Evolutionary conservation across 73 alveolate genomes (phyloP), one percentile per base, ranked within the genome.

Genomic region (Tetrahymena thermophila): DNA sequence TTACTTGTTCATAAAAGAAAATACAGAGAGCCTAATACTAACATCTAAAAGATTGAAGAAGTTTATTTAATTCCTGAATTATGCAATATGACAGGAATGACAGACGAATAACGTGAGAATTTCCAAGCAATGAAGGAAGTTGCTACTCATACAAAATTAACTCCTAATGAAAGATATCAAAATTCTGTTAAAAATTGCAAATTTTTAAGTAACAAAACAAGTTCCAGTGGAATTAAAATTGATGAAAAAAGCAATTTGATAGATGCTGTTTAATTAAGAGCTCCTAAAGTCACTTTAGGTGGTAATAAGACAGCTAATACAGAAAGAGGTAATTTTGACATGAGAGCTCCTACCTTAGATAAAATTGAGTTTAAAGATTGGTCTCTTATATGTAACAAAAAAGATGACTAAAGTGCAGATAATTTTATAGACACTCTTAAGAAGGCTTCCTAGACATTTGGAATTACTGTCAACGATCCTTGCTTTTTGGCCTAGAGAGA

Each of bases 21-120:
- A 40, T 96, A 85, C 38, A 96, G 96, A 96, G 94, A 95, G 23
- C 96, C 97, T 37, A 84, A 95, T 37, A 95, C 94, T 9, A 56
- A 56, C 14, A 34, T 23, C 10, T 16, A 56, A 35, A 85, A 8
- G 55, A 23, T 23, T 23, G 56, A 97, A 97, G 95, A 96, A 98
- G 93, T 98, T 40, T 96, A 96, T 56, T 97, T 98, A 56, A 97
- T 98, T 34, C 99, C 99, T 31, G 99, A 98, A 94, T 96, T 98
- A 28, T 98, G 99, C 85, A 93, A 94, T 35, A 96, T 98, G 97
- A 98, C 99, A 13, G 99, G 99, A 19, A 94, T 98, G 84, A 97
- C 99, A 0, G 99, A 98, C 83, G 98, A 98, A 4, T 94, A 98
- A 98, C 97, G 98, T 96, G 96, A 94, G 37, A 98, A 98, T 94